Conservation (phyloP, 2,329 filamentous ascomycete species). For the Cladosporium sp. region DNA sequence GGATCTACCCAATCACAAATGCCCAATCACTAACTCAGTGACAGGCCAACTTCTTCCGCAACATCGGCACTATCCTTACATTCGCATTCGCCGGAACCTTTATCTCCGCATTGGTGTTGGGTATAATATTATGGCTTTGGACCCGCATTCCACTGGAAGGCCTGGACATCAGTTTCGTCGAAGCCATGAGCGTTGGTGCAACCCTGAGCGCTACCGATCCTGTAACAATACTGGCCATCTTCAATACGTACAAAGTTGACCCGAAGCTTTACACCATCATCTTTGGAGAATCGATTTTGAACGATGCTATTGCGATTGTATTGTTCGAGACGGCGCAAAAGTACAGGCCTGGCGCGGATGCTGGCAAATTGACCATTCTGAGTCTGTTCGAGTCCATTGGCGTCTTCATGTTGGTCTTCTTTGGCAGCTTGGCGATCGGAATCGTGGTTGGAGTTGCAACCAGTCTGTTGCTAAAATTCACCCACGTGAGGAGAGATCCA, state of each 20-base stretch:
- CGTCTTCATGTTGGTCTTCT: conserved; percentile 94
- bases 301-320: conserved; percentile 97
- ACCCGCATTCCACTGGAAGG: conserved; percentile 83
- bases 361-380: conserved; percentile 69
- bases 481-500: conserved; percentile 84
- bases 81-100: conserved; percentile 98
- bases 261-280: conserved; percentile 98
- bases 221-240: conserved; percentile 96
- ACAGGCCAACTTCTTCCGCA: conserved; percentile 92
- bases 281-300: conserved; percentile 96
- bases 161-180: conserved; percentile 84
- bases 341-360: conserved; percentile 75
- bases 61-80: conserved; percentile 94
- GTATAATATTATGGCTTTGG: conserved; percentile 84
- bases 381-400: conserved; percentile 90
- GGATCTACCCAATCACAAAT: neutral
- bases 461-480: conserved; percentile 89
- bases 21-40: neutral
- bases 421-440: conserved; percentile 87
- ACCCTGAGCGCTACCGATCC: conserved; percentile 96
- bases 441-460: conserved; percentile 83
- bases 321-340: conserved; percentile 96
- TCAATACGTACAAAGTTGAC: conserved; percentile 99
- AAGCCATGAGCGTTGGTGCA: conserved; percentile 93
- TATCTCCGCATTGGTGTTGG: conserved; percentile 93